Evolutionary conservation across 495 filamentous ascomycete species (phyloP), one percentile per base, ranked within the genome.

Genomic region (Penicillium cosmopolitanum): DNA sequence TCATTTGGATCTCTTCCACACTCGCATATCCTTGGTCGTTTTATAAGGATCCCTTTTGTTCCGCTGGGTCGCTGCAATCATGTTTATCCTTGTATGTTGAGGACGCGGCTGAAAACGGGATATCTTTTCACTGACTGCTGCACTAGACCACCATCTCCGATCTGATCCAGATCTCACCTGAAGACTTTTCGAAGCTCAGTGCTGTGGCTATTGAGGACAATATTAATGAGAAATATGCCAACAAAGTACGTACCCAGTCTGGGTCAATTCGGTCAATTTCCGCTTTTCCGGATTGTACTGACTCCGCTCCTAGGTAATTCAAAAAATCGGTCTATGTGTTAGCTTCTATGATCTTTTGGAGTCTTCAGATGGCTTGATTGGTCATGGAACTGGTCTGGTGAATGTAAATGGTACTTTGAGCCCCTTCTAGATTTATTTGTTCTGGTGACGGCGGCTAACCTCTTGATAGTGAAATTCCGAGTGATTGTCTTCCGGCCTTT

Each of bases 401-500:
- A 93, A 96, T 67, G 91, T 97, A 19, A 97, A 97, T 66, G 92
- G 92, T 93, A 78, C 21, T 68, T 48, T 10, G 6, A 48, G 28
- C 3, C 19, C n/a, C 21, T 6, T 11, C 12, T 13, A 46, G 19
- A 31, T 7, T 7, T 28, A 21, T 21, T 21, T 10, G n/a, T 28
- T 21, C 55, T 21, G 5, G 31, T 53, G 18, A 7, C 5, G 5
- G 35, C 18, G 19, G 31, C 35, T 40, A 13, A 48, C 6, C 12
- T 42, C 19, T 38, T 15, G 2, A 48, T 57, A 96, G 94, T 96
- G 25, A 90, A 94, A 70, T 98, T 97, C 73, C 87, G 90, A 21
- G 75, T 98, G 64, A 80, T 96, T n/a, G 91, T 97, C 9, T 98
- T 98, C 72, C 85, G 95, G 28, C 95, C 95, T 0, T 97, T 96